Base-by-base conservation (phyloP, 2,329 filamentous ascomycete species). In the Alternaria angustiovoidea region DNA sequence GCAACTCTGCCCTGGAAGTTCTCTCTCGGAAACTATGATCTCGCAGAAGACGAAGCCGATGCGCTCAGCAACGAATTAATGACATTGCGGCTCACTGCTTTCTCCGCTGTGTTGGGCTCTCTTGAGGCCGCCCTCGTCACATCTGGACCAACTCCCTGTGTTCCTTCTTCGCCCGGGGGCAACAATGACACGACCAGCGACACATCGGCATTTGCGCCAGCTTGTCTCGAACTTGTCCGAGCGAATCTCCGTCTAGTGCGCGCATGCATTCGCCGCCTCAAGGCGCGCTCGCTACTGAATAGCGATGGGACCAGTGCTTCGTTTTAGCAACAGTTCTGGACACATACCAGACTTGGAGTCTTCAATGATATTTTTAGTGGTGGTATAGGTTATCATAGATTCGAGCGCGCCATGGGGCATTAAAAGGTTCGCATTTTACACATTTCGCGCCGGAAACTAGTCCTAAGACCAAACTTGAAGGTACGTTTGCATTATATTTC, bases 61-160 rank as follows among this genome's bases (percentile, higher is more conserved):
- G 59, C 59, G 46, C 55, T 62, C 51, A 59, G 59, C 39, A 59
- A 59, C 26, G 59, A 62, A 48, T 41, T 62, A 7, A 62, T 62
- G 55, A 59, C 46, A 38, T 51, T 62, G 26, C 59, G 59, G 11
- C 55, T 62, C 24, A 59, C 59, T 7, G 52, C 41, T 42, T 54
- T 62, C 30, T 62, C 55, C 11, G 55, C 55, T 22, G 55, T 62
- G 32, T n/a, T 62, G 12, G 55, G 55, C 28, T 62, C 59, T 4
- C 55, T 62, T 26, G 59, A 59, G 48, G 59, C 57, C 9, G 57
- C 57, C 7, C 52, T 60, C 12, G 54, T 57, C 32, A 57, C 54
- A 43, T 57, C 47, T 44, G 54, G 47, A 24, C 30, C 38, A 5
- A 44, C 54, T 7, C 16, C 46, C 20, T 46, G 24, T 11, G 42